Evolutionary conservation across 2,329 filamentous ascomycete species (phyloP), one percentile per base, ranked within the genome.

Genomic region (Pezizomycotina sp.): DNA sequence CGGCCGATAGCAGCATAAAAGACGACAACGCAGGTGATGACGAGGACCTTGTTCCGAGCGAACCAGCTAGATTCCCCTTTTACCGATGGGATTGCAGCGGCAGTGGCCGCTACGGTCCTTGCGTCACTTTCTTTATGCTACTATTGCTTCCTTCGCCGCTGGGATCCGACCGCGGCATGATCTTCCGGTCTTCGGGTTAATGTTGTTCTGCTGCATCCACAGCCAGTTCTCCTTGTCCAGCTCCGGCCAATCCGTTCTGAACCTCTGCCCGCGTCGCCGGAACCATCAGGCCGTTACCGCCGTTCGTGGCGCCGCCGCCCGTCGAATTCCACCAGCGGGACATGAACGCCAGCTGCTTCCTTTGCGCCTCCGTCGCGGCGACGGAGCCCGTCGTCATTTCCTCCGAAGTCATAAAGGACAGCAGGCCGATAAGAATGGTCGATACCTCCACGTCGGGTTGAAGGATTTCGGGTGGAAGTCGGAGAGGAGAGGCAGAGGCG

Each of bases 381-480:
- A 98, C 71, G 19, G 77, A 84, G 2, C 89, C 89, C 0, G 89
- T 95, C 0, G 89, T 98, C 78, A 95, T 93, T 62, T 98, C 89
- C 55, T 98, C 86, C 48, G 80, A 82, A 2, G 86, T 95, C 89
- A 98, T 98, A 60, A 98, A 98, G 24, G 79, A 91, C 45, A 95
- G 64, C 18, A 98, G 69, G 6, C 89, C 89, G 36, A 92, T 91
- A 10, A 98, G 64, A 47, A 98, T 98, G 1, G 89, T 98, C 36
- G 78, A 86, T 5, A 98, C 89, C 54, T 92, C 89, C 89, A 98
- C 1, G 89, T 84, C 2, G 89, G 89, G 56, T 98, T 98, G 65
- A 95, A 98, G 18, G 78, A 86, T 58, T 92, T 92, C 3, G 89
- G 89, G 56, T 98, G 89, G 60, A 95, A 98, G 56, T 98, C 89